Evolutionary conservation across 2,329 filamentous ascomycete species (phyloP).

Genomic region (Fonsecaea multimorphosa): DNA sequence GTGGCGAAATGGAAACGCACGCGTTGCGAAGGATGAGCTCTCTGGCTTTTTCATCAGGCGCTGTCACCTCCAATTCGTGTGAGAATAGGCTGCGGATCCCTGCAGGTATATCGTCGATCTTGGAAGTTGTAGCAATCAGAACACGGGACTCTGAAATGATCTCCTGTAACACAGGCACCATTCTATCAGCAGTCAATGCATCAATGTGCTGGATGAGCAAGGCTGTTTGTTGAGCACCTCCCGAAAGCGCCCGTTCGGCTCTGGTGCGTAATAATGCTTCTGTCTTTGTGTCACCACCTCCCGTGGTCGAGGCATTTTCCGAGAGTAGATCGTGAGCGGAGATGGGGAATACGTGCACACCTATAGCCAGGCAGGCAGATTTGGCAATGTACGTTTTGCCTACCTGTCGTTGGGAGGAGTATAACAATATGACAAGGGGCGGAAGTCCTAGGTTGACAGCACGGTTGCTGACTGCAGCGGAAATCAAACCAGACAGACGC

Average conservation of each 20-base stretch:
- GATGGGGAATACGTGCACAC: slow-evolving; percentile 84
- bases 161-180: slow-evolving; percentile 82
- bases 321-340: slow-evolving; percentile 93
- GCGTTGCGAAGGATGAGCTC: slow-evolving; percentile 84
- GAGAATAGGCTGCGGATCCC: slow-evolving; percentile 89
- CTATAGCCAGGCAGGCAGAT: slow-evolving; percentile 83
- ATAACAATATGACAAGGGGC: slow-evolving; percentile 83
- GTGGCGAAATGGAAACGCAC: slow-evolving; percentile 74
- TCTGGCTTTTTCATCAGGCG: slow-evolving; percentile 89
- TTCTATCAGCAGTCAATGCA: slow-evolving; percentile 86
- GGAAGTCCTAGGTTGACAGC: slow-evolving; percentile 87
- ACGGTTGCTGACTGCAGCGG: slow-evolving; percentile 84
- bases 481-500: slow-evolving; percentile 80
- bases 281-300: slow-evolving; percentile 89
- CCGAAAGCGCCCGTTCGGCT: slow-evolving; percentile 85
- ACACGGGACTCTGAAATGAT: slow-evolving; percentile 80
- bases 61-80: slow-evolving; percentile 91
- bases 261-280: slow-evolving; percentile 87
- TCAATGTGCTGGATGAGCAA: slow-evolving; percentile 90
- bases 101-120: slow-evolving; percentile 92
- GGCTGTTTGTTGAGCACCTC: slow-evolving; percentile 81
- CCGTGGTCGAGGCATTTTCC: slow-evolving; percentile 74
- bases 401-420: slow-evolving; percentile 90
- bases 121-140: slow-evolving; percentile 90
- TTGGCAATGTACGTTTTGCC: slow-evolving; percentile 83